phyloP scores from a whole-genome alignment of 2,329 filamentous ascomycete genomes.

The Aspergillus quadrilineatus region DNA sequence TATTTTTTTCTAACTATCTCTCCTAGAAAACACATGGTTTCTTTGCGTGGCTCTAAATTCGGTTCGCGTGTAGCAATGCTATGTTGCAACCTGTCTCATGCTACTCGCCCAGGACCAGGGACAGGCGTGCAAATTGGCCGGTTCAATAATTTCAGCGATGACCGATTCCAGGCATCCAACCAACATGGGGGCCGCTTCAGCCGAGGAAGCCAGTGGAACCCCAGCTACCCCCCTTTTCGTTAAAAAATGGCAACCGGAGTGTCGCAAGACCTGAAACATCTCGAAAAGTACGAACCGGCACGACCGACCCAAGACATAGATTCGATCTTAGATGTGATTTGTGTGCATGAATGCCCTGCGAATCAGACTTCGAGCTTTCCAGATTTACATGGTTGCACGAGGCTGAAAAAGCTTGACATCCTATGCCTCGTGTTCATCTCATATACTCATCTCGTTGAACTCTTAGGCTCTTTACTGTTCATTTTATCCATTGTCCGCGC shows the following conservation, averaged over 20 bases:
- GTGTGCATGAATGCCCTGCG: slow-evolving; percentile 11
- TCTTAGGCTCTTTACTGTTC: slow-evolving; percentile 8
- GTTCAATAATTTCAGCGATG: slow-evolving; percentile 53
- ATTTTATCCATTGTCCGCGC: slow-evolving; percentile 4
- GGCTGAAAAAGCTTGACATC: slow-evolving; percentile 8
- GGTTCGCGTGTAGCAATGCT: slow-evolving; percentile 98
- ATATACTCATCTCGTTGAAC: slow-evolving; percentile 14
- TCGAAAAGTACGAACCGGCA: slow-evolving; percentile 2
- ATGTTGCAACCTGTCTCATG: slow-evolving; percentile 89
- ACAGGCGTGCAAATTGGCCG: slow-evolving; percentile 65
- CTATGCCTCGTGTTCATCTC: slow-evolving; percentile 10
- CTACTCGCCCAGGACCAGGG: slow-evolving; percentile 84
- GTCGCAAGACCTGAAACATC: slow-evolving; percentile 1
- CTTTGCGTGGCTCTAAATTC: slow-evolving; percentile 95
- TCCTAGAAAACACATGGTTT: slow-evolving; percentile 91
- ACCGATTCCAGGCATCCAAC: slow-evolving; percentile 39
- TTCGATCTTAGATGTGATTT: slow-evolving; percentile 17
- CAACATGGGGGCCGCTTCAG: slow-evolving; percentile 38
- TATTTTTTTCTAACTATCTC: not conserved
- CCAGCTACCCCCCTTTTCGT: slow-evolving; percentile 39
- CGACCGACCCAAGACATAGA: slow-evolving; percentile 7
- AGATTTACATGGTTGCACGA: slow-evolving; percentile 9
- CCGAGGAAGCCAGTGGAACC: slow-evolving; percentile 39
- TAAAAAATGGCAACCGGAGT: slow-evolving; percentile 17
- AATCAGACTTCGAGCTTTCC: slow-evolving; percentile 12